Base-by-base conservation (phyloP, 257 asterid genomes). In the Cinchona pubescens region DNA sequence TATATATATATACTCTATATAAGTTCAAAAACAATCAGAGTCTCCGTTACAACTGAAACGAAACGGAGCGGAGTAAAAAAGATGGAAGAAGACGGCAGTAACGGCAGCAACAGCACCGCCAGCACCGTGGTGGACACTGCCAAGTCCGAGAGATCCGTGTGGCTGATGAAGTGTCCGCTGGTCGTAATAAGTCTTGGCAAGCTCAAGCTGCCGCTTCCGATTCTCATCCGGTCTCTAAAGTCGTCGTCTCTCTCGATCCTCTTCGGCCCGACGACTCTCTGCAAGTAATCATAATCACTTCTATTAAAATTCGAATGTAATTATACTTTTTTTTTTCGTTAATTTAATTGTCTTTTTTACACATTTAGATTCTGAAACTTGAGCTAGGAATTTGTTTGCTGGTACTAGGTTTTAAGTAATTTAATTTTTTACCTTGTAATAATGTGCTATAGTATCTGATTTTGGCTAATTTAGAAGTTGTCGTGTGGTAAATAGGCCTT, bases 151-250 rank as follows among this genome's bases (percentile, higher is more conserved):
- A 86, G 91, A 79, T 78, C 95, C 67, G 92, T 91, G 21, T 93
- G 97, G 97, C 88, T 93, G 30, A 91, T 93, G 96, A 93, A 93
- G 89, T 91, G 96, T 65, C 97, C 98, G 10, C 86, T 90, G 8
- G 89, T 85, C n/a, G 95, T 93, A n/a, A n/a, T 63, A 90, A 87
- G 86, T 85, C 95, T 1, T 93, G 98, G 98, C 89, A 87, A n/a
- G 79, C 95, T 69, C 85, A 79, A 53, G 82, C 88, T 71, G 83
- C 94, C 73, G 76, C 87, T 67, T 63, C 85, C 66, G 95, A 87
- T 75, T 60, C 93, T 21, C 86, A 85, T 12, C 83, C 90, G 34
- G 87, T 88, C 63, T 89, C 94, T 2, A 93, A 93, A 87, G 98
- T 93, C 62, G 87, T 93, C 38, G 96, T 91, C 60, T 88, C 97